Base-by-base conservation (phyloP, 805 yeast species). In the Schwanniomyces vanrijiae region DNA sequence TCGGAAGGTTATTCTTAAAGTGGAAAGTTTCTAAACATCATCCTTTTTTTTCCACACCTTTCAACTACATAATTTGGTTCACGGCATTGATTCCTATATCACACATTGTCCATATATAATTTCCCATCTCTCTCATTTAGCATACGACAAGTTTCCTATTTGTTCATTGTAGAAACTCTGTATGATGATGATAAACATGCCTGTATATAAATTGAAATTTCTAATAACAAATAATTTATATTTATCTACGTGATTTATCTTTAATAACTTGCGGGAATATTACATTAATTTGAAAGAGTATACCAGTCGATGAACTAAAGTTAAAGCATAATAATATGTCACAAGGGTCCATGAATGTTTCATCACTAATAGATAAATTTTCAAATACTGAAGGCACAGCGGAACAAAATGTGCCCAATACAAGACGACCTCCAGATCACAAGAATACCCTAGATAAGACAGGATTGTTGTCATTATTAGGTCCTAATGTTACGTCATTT, bases 401-500 rank as follows among this genome's bases (percentile, higher is more conserved):
- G 31, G 40, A 44, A 24, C 34, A 50, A 46, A 29, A 35, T 45
- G 38, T 19, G 7, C 50, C 33, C 35, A 3, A 33, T 28, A 34
- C 22, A 22, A 31, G 26, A 16, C 39, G 20, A 35, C 25, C 19
- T 4, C 43, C 20, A 39, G 28, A 25, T 5, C 44, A 31, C 18
- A 42, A 33, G 8, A 46, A 18, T 7, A 28, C 18, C 22, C 24
- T 44, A 37, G 48, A 44, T 39, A 40, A 53, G 40, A 31, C 54
- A 7, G 62, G 62, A 4, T 55, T 68, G 10, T 50, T 68, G 9
- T 48, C 66, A 3, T 59, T 84, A 8, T 65, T 86, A 31, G 90
- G 90, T 1, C 70, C 81, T 3, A 71, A 77, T 25, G 69, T 80
- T 11, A 58, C 71, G 6, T 62, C 68, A 29, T 82, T 86, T 79